Conservation (phyloP, 164 flowering plant species). For the Umbilicus rupestris region DNA sequence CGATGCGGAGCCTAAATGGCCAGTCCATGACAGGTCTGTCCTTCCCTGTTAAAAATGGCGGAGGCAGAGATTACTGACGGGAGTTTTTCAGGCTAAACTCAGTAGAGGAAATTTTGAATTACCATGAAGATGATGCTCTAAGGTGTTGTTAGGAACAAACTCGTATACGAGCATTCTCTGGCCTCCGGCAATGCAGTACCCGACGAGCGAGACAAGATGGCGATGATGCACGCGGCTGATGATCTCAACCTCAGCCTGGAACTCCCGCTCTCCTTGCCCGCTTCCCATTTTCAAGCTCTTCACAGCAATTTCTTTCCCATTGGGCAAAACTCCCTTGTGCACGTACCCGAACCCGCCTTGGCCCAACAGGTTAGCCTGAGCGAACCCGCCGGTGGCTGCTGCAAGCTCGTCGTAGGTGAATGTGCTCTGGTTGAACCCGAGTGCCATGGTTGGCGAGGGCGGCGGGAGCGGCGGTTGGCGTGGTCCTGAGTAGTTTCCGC, state of each 20-base stretch:
- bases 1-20: slow-evolving; percentile 53
- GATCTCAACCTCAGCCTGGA: slow-evolving; percentile 78
- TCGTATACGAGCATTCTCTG: slow-evolving; percentile 74
- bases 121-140: slow-evolving; percentile 73
- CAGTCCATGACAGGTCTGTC: slow-evolving; percentile 51
- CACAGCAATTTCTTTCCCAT: slow-evolving; percentile 61
- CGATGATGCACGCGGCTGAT: slow-evolving; percentile 84
- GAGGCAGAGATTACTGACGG: not conserved
- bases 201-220: slow-evolving; percentile 70
- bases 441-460: slow-evolving; percentile 10
- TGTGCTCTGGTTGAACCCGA: slow-evolving; percentile 28
- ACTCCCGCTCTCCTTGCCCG: slow-evolving; percentile 82
- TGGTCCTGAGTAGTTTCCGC: slow-evolving; percentile 12
- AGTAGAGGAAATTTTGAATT: slow-evolving; percentile 6
- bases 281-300: slow-evolving; percentile 69
- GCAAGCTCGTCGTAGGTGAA: slow-evolving; percentile 64
- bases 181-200: slow-evolving; percentile 56
- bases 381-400: slow-evolving; percentile 46
- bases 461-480: slow-evolving; percentile 14
- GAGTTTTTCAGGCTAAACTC: no score
- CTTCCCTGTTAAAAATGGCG: slow-evolving; percentile 25
- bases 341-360: slow-evolving; percentile 87
- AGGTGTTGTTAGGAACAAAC: slow-evolving; percentile 54
- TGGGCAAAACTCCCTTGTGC: slow-evolving; percentile 60
- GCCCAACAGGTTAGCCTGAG: slow-evolving; percentile 48